phyloP scores from a whole-genome alignment of 148 eudicot species.

The Nepenthes gracilis region DNA sequence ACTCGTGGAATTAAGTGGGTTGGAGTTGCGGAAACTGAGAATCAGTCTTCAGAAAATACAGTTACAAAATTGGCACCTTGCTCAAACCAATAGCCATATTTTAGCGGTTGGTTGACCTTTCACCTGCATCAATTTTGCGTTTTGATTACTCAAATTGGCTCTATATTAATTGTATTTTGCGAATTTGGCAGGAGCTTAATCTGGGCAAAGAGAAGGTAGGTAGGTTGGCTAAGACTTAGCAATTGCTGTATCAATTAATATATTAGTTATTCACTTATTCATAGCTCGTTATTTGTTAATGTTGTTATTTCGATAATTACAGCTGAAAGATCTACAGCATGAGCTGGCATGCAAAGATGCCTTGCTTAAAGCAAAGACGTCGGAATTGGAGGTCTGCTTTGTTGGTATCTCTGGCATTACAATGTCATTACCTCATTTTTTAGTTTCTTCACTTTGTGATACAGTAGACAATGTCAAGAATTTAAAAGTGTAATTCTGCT shows the following conservation, averaged over 20 bases:
- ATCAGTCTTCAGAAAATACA: conserved; percentile 31
- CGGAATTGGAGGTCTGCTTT: conserved; percentile 29
- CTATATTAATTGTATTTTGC: background rate
- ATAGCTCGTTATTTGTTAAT: too few species aligned
- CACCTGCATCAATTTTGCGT: background rate
- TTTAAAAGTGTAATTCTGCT: too few species aligned
- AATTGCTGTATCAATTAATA: too few species aligned
- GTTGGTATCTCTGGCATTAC: background rate
- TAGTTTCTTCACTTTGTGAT: background rate
- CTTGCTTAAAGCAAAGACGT: conserved; percentile 34
- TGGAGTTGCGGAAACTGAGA: conserved; percentile 36
- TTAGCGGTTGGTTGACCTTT: conserved; percentile 28
- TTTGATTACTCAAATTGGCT: background rate
- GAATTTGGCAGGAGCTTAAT: conserved; percentile 48
- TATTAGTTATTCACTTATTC: too few species aligned
- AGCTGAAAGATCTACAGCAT: conserved; percentile 52
- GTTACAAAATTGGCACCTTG: conserved; percentile 62
- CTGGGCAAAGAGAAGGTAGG: conserved; percentile 39
- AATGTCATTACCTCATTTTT: background rate
- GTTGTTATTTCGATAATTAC: background rate
- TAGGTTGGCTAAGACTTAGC: conserved; percentile 10
- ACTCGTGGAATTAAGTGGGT: conserved; percentile 38
- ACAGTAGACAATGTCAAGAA: background rate
- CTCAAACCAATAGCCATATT: conserved; percentile 56
- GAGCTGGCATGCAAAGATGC: conserved; percentile 50